Base-by-base conservation (phyloP, 106 monocot genomes). In the Acorus gramineus region DNA sequence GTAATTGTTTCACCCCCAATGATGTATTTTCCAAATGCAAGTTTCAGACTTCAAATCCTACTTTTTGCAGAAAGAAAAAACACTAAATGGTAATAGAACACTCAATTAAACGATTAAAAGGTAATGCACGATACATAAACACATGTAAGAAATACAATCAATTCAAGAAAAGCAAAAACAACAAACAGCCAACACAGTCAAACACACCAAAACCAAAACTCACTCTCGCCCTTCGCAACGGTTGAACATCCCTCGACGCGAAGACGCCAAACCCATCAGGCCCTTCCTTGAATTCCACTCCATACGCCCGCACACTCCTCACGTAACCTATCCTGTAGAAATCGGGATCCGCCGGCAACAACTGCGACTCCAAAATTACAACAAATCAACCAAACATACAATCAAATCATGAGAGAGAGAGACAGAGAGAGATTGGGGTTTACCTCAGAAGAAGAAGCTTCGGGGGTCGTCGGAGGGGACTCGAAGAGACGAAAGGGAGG, bases 241-340 rank as follows among this genome's bases (percentile, higher is more conserved):
- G 87, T 55, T 90, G 82, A 5, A 96, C 87, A 63, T 96, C 87
- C 53, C 75, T 69, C 8, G 90, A 74, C 9, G 95, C 95, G 59
- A 80, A 90, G 13, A 87, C 87, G 28, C 87, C 90, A 42, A 90
- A 87, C 49, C 95, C 90, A 77, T 87, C 70, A 2, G 95, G 87
- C 3, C 95, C 95, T 68, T 96, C 90, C 85, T 80, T 76, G 80
- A 90, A 96, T 63, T 87, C 85, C 47, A 96, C 69, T 8, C 95
- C 95, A 66, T 90, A 90, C 7, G 85, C 95, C 52, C 95, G 69
- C 28, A 96, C 60, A 70, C 80, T 85, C 70, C 90, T 60, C 62
- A 74, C 80, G 44, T 87, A 90, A 58, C 90, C 95, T n/a, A 96
- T 96, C 71, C 72, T 80, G 61, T 96, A 96, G 58, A 96, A 87